A percentile compares a stretch with the other conserved stretches of the same genome.
Conservation (phyloP, 352 stramenopile species). For the Pythium myriotylum region DNA sequence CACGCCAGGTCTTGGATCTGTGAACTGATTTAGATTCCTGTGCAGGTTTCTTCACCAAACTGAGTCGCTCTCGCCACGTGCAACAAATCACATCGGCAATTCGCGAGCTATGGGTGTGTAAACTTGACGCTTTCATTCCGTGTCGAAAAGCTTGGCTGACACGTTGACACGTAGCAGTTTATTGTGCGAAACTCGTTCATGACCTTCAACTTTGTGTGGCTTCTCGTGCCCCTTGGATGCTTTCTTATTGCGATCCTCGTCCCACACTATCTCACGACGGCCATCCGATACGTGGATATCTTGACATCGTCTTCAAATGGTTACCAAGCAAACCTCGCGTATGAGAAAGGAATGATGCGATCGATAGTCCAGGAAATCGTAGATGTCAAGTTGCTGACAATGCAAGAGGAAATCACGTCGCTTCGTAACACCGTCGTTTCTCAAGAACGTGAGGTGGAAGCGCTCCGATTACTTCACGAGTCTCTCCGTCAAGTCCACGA, state of each 20-base stretch:
- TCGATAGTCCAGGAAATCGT: constrained; percentile 71
- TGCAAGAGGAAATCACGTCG: constrained; percentile 55
- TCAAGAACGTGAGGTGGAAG: constrained; percentile 67
- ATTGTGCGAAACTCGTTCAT: constrained; percentile 73
- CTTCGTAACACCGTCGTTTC: constrained; percentile 52
- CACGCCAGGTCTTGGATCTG: neutral
- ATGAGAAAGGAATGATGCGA: constrained; percentile 63
- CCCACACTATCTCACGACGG: constrained; percentile 66
- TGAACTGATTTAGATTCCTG: neutral
- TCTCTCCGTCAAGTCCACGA: constrained; percentile 56
- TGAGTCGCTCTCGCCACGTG: constrained; percentile 22
- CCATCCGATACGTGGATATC: constrained; percentile 71
- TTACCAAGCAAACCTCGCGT: constrained; percentile 26
- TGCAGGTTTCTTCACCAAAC: constrained; percentile 17
- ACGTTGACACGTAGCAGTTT: constrained; percentile 25
- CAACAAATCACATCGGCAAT: constrained; percentile 33
- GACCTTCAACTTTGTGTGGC: constrained; percentile 74
- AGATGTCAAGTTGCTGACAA: constrained; percentile 58
- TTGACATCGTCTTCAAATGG: constrained; percentile 50
- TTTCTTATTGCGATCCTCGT: constrained; percentile 73
- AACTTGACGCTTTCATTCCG: neutral
- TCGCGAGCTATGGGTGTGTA: constrained; percentile 44
- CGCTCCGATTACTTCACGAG: constrained; percentile 58
- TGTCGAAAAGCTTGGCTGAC: neutral
- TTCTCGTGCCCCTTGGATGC: constrained; percentile 67